Conservation (phyloP, 805 yeast species). For the Ogataea parapolymorpha region DNA sequence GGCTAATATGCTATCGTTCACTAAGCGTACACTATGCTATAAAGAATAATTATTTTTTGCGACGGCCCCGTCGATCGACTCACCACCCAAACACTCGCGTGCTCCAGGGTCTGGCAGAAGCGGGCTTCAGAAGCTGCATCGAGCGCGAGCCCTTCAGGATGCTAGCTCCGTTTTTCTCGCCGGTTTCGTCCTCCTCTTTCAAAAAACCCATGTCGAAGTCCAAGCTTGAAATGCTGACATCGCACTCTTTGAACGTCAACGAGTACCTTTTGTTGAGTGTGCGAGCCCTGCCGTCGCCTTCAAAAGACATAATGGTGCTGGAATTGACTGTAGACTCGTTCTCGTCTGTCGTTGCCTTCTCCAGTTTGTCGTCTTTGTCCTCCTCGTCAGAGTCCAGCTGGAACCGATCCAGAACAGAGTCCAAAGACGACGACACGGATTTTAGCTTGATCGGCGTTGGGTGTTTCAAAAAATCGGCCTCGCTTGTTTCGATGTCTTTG, state of each 20-base stretch:
- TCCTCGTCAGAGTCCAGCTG: slow-evolving; percentile 14
- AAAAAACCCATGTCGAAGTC: slow-evolving; percentile 16
- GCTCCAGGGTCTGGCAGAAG: slow-evolving; percentile 10
- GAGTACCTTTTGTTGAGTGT: slow-evolving; percentile 24
- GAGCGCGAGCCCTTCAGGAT: slow-evolving; percentile 11
- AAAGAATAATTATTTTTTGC: slow-evolving; percentile 3
- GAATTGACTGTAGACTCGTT: slow-evolving; percentile 16
- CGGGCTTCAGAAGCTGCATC: slow-evolving; percentile 4
- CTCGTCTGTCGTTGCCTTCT: not conserved
- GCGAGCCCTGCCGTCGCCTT: slow-evolving; percentile 39
- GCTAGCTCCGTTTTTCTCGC: slow-evolving; percentile 8
- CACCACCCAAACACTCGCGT: slow-evolving; percentile 15
- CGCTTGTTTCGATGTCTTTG: slow-evolving; percentile 12
- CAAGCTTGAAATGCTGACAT: slow-evolving; percentile 10
- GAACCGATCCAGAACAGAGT: slow-evolving; percentile 26
- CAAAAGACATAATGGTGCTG: slow-evolving; percentile 38
- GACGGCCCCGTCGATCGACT: slow-evolving; percentile 10
- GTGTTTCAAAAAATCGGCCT: slow-evolving; percentile 16
- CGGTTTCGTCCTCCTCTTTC: slow-evolving; percentile 12
- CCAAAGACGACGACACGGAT: slow-evolving; percentile 27
- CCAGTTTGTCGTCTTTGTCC: not conserved
- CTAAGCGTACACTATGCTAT: slow-evolving; percentile 4
- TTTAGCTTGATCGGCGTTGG: slow-evolving; percentile 24
- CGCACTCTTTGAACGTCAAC: slow-evolving; percentile 26
- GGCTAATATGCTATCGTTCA: not conserved